A percentile compares a stretch with the other conserved stretches of the same genome.
phyloP scores from a whole-genome alignment of 257 asterid genomes.

The Avicennia marina region DNA sequence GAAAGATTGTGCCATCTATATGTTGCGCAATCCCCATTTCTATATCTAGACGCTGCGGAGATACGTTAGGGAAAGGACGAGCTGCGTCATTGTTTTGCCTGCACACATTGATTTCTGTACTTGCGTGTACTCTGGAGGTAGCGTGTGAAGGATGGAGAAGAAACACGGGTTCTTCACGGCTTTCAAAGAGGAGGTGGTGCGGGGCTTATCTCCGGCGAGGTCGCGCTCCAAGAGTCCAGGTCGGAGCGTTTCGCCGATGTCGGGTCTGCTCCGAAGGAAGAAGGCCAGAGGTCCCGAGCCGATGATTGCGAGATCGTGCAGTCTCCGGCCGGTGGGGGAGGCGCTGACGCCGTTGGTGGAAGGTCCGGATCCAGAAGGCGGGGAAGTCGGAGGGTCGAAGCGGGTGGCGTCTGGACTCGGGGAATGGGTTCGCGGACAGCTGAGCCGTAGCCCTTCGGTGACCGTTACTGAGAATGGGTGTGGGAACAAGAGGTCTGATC shows the following conservation, averaged over 20 bases:
- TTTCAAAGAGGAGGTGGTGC: slow-evolving; percentile 63
- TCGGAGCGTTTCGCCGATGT: slow-evolving; percentile 53
- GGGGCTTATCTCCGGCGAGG: slow-evolving; percentile 73
- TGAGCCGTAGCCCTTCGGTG: slow-evolving; percentile 45
- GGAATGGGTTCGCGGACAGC: slow-evolving; percentile 58
- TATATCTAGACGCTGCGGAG: not conserved
- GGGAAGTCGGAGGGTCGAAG: slow-evolving; percentile 42
- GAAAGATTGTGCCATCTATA: slow-evolving; percentile 3
- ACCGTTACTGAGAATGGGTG: slow-evolving; percentile 26
- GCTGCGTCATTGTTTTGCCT: not conserved
- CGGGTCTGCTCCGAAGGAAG: slow-evolving; percentile 55
- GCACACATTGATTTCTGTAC: not conserved
- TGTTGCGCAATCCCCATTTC: slow-evolving; percentile 3
- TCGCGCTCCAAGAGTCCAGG: slow-evolving; percentile 56
- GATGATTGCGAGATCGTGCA: slow-evolving; percentile 52
- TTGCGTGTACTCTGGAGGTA: too few relatives aligned
- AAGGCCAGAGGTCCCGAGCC: slow-evolving; percentile 31
- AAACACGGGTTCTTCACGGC: slow-evolving; percentile 82
- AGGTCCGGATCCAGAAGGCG: slow-evolving; percentile 69
- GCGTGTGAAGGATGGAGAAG: slow-evolving; percentile 66
- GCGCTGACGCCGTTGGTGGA: slow-evolving; percentile 65
- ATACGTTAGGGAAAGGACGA: not conserved
- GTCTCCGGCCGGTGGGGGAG: slow-evolving; percentile 45
- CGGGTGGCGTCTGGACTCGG: slow-evolving; percentile 55
- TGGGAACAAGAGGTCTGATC: slow-evolving; percentile 51